Conservation (phyloP, 1,284 basidiomycete genomes). For the Apiotrichum akiyoshidainum region DNA sequence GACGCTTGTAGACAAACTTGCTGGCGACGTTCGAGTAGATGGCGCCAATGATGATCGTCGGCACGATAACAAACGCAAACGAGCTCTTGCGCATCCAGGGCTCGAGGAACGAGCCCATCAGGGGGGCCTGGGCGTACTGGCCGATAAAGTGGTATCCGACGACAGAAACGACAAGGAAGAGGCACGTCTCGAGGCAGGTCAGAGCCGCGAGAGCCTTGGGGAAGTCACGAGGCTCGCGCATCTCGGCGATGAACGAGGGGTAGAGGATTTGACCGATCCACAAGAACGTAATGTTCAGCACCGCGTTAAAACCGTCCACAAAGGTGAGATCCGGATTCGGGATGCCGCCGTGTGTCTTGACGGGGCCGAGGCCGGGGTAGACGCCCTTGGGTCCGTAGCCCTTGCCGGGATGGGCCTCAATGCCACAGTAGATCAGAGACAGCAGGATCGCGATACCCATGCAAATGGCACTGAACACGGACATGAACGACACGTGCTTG, state of each 20-base stretch:
- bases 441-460: constrained; percentile 61
- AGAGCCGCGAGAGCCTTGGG: constrained; percentile 55
- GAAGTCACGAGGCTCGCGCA: constrained; percentile 57
- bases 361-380: constrained; percentile 38
- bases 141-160: constrained; percentile 58
- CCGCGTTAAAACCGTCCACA: constrained; percentile 55
- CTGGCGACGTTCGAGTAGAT: constrained; percentile 46
- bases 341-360: constrained; percentile 35
- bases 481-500: constrained; percentile 54
- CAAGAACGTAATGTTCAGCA: constrained; percentile 58
- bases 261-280: constrained; percentile 61
- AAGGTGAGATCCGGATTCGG: constrained; percentile 56
- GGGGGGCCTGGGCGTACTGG: constrained; percentile 48
- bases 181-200: constrained; percentile 58
- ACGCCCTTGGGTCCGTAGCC: constrained; percentile 37
- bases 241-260: constrained; percentile 53
- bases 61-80: constrained; percentile 44
- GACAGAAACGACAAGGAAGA: constrained; percentile 62
- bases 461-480: constrained; percentile 53
- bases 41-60: constrained; percentile 43
- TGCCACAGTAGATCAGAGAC: constrained; percentile 57
- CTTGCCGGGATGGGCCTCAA: constrained; percentile 51
- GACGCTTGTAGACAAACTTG: constrained; percentile 49
- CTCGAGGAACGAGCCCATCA: constrained; percentile 39
- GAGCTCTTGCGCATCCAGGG: constrained; percentile 57